These are phyloP conservation scores for Theobroma cacao DNA, from an alignment of 345 rosid species.

Conservation along the genomic window DNA sequence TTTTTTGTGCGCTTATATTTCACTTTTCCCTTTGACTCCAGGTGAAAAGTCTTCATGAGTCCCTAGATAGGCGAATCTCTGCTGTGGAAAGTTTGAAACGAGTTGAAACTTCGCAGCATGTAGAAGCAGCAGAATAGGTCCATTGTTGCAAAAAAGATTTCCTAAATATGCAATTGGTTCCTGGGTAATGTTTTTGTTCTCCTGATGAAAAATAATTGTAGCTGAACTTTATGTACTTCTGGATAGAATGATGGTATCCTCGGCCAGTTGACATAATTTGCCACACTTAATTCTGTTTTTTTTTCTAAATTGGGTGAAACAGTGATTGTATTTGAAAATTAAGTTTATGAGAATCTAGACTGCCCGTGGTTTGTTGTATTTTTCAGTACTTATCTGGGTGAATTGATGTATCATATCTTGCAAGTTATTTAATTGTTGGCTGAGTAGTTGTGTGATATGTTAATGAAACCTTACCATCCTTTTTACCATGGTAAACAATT, in stretches of 20 bases:
- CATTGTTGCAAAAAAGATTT: background rate
- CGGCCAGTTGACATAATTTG: background rate
- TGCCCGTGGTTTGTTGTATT: background rate
- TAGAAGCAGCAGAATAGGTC: conserved; percentile 57
- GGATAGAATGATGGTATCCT: background rate
- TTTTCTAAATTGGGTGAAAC: background rate
- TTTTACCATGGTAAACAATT: background rate
- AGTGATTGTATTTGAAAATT: background rate
- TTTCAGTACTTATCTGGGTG: background rate
- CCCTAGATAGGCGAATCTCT: conserved; percentile 72
- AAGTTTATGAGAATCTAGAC: background rate
- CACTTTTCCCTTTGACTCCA: conserved; percentile 20
- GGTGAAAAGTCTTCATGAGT: conserved; percentile 65
- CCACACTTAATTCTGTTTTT: background rate
- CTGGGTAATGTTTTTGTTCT: background rate
- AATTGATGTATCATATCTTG: background rate
- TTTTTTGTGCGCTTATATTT: background rate
- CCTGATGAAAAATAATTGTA: background rate
- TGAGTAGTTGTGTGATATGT: too few relatives aligned
- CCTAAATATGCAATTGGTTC: background rate
- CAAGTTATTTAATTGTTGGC: background rate
- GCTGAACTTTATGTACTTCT: background rate
- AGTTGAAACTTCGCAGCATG: conserved; percentile 58
- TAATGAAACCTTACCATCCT: background rate
- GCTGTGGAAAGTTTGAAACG: conserved; percentile 75